Evolutionary conservation across 2,329 filamentous ascomycete species (phyloP), one percentile per base, ranked within the genome.

Genomic region (Conoideocrella luteorostrata): DNA sequence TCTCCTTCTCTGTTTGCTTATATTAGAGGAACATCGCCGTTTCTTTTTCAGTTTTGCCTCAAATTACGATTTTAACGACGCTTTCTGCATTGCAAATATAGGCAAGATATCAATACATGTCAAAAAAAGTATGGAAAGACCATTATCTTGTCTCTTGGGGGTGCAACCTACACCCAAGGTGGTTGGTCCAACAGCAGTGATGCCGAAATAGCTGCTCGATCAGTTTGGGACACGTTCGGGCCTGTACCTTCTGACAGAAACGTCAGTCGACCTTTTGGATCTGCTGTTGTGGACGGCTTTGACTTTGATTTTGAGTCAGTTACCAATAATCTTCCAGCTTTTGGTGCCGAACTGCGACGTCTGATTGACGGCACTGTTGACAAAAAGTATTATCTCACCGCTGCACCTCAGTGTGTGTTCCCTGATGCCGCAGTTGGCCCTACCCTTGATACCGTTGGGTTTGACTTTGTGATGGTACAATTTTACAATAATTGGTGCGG

Each of bases 401-500:
- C 79, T 1, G 82, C 82, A 13, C 84, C 83, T 1, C 84, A 86
- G 63, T 88, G 81, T 54, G 70, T 73, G 0, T 84, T 76, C 56
- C 81, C 84, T 2, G 82, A 86, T 52, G 63, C 66, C 0, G 73
- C 80, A 21, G 71, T 78, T 51, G 70, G 75, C 46, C 66, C 71
- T 7, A 76, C 80, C 59, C 69, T 86, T 28, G 62, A 72, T 46
- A 72, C 64, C 2, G 74, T 82, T 7, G 53, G 60, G 12, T 75
- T 84, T 47, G 80, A 84, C 56, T 78, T 76, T 21, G 60, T 84
- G 49, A 76, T 74, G 60, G 71, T 83, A 23, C 80, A 84, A 60
- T 84, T 84, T 61, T 84, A 84, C 63, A 83, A 84, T 69, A 84
- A 84, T 68, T 77, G 66, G 57, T 86, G 83, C 58, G 79, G 80